Percentiles rank a stretch among this genome's conserved stretches.
Evolutionary conservation across 2,329 filamentous ascomycete genomes (phyloP).

Genomic region (Arthrobotrys sinensis): DNA sequence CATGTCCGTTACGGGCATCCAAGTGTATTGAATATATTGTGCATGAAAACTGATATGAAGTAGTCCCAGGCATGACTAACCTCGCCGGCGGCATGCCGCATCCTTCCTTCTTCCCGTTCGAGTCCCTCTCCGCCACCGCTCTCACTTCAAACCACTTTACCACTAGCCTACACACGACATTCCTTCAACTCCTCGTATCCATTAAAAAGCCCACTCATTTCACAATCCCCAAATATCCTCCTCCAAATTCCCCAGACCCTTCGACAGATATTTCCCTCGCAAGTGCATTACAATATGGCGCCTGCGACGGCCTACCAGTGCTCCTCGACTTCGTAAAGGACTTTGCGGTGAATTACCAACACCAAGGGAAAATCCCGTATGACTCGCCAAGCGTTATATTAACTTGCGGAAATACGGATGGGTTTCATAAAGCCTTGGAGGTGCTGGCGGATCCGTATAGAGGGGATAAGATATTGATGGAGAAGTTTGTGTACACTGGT

Average conservation of each 20-base stretch:
- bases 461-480: slow-evolving; percentile 78
- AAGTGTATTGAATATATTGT: slow-evolving; percentile 74
- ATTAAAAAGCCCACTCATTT: slow-evolving; percentile 72
- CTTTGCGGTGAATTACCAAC: slow-evolving; percentile 82
- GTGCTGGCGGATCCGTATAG: slow-evolving; percentile 83
- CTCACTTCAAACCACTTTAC: slow-evolving; percentile 80
- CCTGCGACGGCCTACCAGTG: slow-evolving; percentile 84
- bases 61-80: slow-evolving; percentile 75
- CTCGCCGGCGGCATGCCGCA: slow-evolving; percentile 81
- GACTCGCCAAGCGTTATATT: slow-evolving; percentile 76
- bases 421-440: slow-evolving; percentile 83
- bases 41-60: slow-evolving; percentile 33
- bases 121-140: slow-evolving; percentile 86
- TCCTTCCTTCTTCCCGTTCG: slow-evolving; percentile 86
- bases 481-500: slow-evolving; percentile 86
- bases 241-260: slow-evolving; percentile 72
- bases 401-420: slow-evolving; percentile 87
- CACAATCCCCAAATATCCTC: slow-evolving; percentile 77
- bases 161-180: slow-evolving; percentile 63
- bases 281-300: slow-evolving; percentile 88
- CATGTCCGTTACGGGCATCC: slow-evolving; percentile 68
- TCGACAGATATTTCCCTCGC: slow-evolving; percentile 76
- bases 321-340: slow-evolving; percentile 83
- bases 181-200: slow-evolving; percentile 65
- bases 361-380: slow-evolving; percentile 77